These are phyloP conservation scores for Cerrena zonata DNA, from an alignment of 1,284 basidiomycete genomes.

Conservation along the genomic window DNA sequence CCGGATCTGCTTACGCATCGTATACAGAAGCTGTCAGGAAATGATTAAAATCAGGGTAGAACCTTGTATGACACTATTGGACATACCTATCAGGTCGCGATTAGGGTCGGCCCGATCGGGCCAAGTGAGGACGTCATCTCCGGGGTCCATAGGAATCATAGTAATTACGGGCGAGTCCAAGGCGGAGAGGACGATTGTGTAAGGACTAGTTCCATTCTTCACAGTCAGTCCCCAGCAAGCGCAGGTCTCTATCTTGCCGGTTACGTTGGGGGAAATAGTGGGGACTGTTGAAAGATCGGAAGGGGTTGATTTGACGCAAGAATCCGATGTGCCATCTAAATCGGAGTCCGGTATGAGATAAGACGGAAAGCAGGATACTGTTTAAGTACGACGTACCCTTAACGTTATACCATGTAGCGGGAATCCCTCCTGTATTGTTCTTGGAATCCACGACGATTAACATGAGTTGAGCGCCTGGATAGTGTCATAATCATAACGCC, in stretches of 20 bases:
- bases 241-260: conserved; percentile 37
- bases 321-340: conserved; percentile 29
- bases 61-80: background rate
- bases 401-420: conserved; percentile 31
- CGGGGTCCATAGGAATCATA: conserved; percentile 36
- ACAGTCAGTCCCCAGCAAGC: conserved; percentile 43
- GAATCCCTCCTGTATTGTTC: conserved; percentile 37
- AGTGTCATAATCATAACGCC: background rate
- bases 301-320: conserved; percentile 28
- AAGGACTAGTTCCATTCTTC: conserved; percentile 42
- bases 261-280: conserved; percentile 38
- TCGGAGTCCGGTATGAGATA: conserved; percentile 2
- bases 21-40: background rate
- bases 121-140: conserved; percentile 41
- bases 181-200: conserved; percentile 39
- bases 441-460: conserved; percentile 42
- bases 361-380: conserved; percentile 1
- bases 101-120: conserved; percentile 42
- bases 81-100: conserved; percentile 38
- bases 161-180: conserved; percentile 36
- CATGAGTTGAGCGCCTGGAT: conserved; percentile 35
- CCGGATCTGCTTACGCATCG: background rate
- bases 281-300: conserved; percentile 20
- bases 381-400: conserved; percentile 23
- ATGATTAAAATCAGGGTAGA: no score